Percentiles rank a stretch among this genome's conserved stretches.
Evolutionary conservation across 768 basidiomycete species (phyloP).

Genomic region (Lactarius vividus): DNA sequence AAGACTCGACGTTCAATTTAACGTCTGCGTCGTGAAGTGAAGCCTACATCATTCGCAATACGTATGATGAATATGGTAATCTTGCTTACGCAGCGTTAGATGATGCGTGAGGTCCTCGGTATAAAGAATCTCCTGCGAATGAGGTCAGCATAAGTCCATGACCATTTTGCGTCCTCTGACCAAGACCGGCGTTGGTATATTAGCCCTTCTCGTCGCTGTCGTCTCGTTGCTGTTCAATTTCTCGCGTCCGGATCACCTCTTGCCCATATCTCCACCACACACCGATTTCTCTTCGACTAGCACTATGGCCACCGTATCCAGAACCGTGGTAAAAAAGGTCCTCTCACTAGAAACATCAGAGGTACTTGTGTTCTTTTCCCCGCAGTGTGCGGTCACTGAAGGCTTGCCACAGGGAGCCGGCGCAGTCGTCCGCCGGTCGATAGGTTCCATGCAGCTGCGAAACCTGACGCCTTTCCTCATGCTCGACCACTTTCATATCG

Average conservation of each 20-base stretch:
- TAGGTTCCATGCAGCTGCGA: constrained; percentile 68
- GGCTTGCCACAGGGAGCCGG: constrained; percentile 59
- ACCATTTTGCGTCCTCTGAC: not conserved
- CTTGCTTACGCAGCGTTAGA: not conserved
- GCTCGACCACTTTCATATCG: constrained; percentile 79
- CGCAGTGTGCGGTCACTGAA: constrained; percentile 1
- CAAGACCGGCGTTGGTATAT: not conserved
- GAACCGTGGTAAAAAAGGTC: constrained; percentile 73
- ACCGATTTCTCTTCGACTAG: constrained; percentile 28
- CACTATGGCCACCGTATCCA: constrained; percentile 46
- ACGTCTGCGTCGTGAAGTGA: too few relatives aligned
- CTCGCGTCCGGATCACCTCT: not conserved
- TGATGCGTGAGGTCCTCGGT: not conserved
- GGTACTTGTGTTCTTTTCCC: constrained; percentile 37
- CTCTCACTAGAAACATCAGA: constrained; percentile 73
- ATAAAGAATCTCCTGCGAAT: not conserved
- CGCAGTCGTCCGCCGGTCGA: constrained; percentile 80
- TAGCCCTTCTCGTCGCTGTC: not conserved
- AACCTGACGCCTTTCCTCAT: constrained; percentile 92
- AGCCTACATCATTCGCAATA: not conserved
- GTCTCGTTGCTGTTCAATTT: not conserved
- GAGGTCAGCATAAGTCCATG: not conserved
- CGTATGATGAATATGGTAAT: not conserved
- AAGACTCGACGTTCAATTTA: not conserved
- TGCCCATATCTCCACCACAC: not conserved